These are phyloP conservation scores for Vigna radiata DNA, from an alignment of 306 rosid species.

Conservation along the genomic window DNA sequence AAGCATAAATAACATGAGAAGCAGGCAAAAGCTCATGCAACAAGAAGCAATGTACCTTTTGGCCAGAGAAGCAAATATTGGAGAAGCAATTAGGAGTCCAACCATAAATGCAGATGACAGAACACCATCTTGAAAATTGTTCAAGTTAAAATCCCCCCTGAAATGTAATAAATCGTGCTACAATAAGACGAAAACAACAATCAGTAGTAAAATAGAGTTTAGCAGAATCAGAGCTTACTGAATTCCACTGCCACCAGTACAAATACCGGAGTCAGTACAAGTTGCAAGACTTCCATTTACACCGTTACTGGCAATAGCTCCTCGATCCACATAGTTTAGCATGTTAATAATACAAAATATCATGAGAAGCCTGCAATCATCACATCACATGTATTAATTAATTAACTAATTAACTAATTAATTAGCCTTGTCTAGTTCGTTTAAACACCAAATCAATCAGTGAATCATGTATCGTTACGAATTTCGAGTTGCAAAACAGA, in stretches of 20 bases:
- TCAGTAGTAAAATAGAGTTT: background rate
- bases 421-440: background rate
- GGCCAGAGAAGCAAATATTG: conserved; percentile 85
- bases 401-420: background rate
- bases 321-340: conserved; percentile 87
- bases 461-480: background rate
- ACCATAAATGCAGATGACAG: conserved; percentile 96
- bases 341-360: conserved; percentile 71
- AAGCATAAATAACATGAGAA: background rate
- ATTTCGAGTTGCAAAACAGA: background rate
- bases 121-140: conserved; percentile 88
- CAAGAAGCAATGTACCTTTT: conserved; percentile 64
- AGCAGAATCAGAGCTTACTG: conserved; percentile 68
- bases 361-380: conserved; percentile 64
- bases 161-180: conserved; percentile 33
- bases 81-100: conserved; percentile 91
- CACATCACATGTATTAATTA: background rate
- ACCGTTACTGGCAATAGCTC: conserved; percentile 93
- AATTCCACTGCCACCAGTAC: conserved; percentile 79
- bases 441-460: background rate
- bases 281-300: conserved; percentile 73
- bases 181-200: background rate
- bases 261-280: conserved; percentile 76
- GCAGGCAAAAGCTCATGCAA: conserved; percentile 26
- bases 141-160: conserved; percentile 91